Evolutionary conservation across 345 rosid genomes (phyloP).

Genomic region (Trapa incisa): DNA sequence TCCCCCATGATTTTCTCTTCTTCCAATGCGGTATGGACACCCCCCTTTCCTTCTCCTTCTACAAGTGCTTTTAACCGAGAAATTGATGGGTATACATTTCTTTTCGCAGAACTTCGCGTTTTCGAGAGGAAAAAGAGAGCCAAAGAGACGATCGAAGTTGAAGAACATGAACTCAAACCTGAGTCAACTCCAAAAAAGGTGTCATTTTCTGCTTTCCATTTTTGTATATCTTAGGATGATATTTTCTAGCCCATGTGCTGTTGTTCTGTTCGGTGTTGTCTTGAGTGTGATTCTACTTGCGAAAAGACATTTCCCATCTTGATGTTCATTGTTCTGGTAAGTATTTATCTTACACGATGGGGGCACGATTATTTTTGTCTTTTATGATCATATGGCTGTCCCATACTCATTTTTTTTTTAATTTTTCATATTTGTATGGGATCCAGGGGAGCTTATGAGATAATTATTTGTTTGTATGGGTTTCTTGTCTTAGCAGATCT

Average conservation of each 20-base stretch:
- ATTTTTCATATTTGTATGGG: neutral
- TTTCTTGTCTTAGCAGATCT: constrained; percentile 19
- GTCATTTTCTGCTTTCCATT: neutral
- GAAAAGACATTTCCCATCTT: neutral
- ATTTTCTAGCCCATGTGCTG: neutral
- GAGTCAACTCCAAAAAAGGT: constrained; percentile 21
- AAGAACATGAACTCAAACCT: constrained; percentile 12
- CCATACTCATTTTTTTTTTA: neutral
- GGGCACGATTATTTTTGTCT: too few species aligned
- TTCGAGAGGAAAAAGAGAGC: constrained; percentile 47
- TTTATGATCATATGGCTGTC: neutral
- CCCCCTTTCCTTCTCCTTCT: neutral
- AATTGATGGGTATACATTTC: constrained; percentile 8
- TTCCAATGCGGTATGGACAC: neutral
- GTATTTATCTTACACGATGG: neutral
- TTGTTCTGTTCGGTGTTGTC: neutral
- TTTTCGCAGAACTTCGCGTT: constrained; percentile 29
- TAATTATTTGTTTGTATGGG: neutral
- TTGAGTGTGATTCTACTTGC: neutral
- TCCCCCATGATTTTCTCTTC: neutral
- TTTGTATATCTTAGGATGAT: neutral
- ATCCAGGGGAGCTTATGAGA: neutral
- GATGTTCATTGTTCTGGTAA: neutral
- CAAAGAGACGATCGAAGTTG: constrained; percentile 18
- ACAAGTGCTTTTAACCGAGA: constrained; percentile 8